Evolutionary conservation across 2,329 filamentous ascomycete species (phyloP), one percentile per base, ranked within the genome.

Genomic region (Exophiala alcalophila): DNA sequence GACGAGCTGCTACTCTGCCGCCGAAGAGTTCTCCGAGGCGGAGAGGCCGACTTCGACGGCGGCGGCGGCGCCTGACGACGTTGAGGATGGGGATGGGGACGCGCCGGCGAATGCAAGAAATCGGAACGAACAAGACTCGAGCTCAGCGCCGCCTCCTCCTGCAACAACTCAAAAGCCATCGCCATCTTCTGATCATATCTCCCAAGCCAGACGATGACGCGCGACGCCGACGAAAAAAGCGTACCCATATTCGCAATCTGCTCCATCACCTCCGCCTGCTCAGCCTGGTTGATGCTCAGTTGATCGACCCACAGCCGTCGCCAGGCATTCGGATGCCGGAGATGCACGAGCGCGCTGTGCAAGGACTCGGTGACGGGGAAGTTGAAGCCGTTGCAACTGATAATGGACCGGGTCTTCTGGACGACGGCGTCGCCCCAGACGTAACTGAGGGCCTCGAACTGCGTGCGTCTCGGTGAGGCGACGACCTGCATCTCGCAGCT

Each of bases 181-280:
- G 47, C 28, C 43, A 50, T 47, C 23, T 40, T 44, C 32, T 30
- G 29, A 21, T 50, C 44, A 21, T 39, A 40, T 21, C 18, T 35
- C 4, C 53, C 54, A n/a, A 57, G 39, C 55, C 55, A 57, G 7
- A 57, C 36, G 19, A 55, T 45, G 2, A 56, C 55, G 23, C 47
- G 44, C 9, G 26, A 36, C 3, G 53, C 54, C 5, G 39, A 40
- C 4, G 38, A 39, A 32, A 44, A 51, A 9, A 51, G 30, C 10
- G 18, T 37, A 24, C 44, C 44, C 48, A 51, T 51, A 12, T 40
- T 28, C 2, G 31, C 28, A 7, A 51, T 36, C 26, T 51, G 48
- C 8, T 30, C 36, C 34, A 40, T 45, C 18, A 43, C 10, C 28
- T 51, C 48, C 8, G 34, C 18, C 8, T 36, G 14, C 9, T 44